These are phyloP conservation scores for Botrytis cinerea DNA, from an alignment of 2,329 filamentous ascomycete species.

Conservation along the genomic window DNA sequence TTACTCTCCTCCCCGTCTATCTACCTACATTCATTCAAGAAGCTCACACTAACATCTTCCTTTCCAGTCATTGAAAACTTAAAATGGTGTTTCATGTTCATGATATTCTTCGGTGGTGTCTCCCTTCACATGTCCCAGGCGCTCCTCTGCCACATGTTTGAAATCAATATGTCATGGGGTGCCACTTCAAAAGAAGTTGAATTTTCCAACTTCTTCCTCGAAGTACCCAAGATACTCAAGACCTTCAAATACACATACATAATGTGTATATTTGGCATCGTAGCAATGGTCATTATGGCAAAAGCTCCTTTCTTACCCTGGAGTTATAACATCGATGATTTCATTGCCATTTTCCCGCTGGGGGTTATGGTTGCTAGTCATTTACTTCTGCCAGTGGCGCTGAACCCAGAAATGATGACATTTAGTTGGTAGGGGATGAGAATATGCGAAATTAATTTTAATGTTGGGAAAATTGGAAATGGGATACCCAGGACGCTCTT, in stretches of 20 bases:
- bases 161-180: conserved; percentile 82
- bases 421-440: conserved; percentile 20
- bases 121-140: conserved; percentile 78
- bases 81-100: conserved; percentile 24
- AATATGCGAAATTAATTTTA: background rate
- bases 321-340: conserved; percentile 21
- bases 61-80: conserved; percentile 22
- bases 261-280: conserved; percentile 11
- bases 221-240: conserved; percentile 19
- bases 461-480: background rate
- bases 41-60: background rate
- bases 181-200: conserved; percentile 79
- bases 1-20: background rate
- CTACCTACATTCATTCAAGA: background rate
- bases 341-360: conserved; percentile 21
- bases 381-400: conserved; percentile 21
- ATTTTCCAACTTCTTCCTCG: conserved; percentile 28
- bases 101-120: conserved; percentile 76
- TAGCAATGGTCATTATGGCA: conserved; percentile 19
- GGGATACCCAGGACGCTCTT: background rate
- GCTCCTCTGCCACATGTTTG: conserved; percentile 76
- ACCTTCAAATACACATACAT: conserved; percentile 25
- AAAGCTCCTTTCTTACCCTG: conserved; percentile 18
- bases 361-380: conserved; percentile 17
- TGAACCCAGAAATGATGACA: conserved; percentile 25